Percentiles rank a stretch among this genome's conserved stretches.
These are phyloP conservation scores for Epichloe bromicola DNA, from an alignment of 2,329 filamentous ascomycete species.

Conservation along the genomic window DNA sequence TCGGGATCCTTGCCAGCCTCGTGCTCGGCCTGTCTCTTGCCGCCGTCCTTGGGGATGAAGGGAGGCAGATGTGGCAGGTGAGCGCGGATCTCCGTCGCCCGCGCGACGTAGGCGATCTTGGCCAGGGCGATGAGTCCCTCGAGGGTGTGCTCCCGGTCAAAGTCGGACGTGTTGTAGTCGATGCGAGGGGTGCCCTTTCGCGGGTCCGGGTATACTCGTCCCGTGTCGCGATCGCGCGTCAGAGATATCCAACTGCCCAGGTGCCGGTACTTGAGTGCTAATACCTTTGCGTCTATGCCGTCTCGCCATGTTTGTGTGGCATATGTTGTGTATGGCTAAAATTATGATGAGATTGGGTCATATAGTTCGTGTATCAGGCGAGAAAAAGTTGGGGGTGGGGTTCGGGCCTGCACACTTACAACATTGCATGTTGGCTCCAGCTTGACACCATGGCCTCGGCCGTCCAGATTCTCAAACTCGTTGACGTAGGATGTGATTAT, in stretches of 20 bases:
- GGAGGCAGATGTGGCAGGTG: constrained; percentile 47
- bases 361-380: neutral
- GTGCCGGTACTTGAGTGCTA: constrained; percentile 53
- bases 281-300: constrained; percentile 60
- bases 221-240: constrained; percentile 61
- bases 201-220: constrained; percentile 61
- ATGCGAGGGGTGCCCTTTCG: constrained; percentile 50
- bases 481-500: constrained; percentile 69
- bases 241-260: constrained; percentile 63
- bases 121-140: constrained; percentile 59
- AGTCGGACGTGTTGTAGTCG: constrained; percentile 55
- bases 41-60: constrained; percentile 34
- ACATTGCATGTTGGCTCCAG: constrained; percentile 65
- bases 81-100: constrained; percentile 68
- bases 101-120: constrained; percentile 65
- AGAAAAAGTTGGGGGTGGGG: neutral
- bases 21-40: constrained; percentile 11
- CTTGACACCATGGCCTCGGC: constrained; percentile 68
- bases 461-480: constrained; percentile 71
- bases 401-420: constrained; percentile 21
- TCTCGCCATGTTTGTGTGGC: constrained; percentile 52
- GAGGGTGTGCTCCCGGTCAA: constrained; percentile 59
- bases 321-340: constrained; percentile 50
- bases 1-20: constrained; percentile 23
- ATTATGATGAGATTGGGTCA: no score